Evolutionary conservation across 495 filamentous ascomycete species (phyloP).

Genomic region (Penicillium manginii): DNA sequence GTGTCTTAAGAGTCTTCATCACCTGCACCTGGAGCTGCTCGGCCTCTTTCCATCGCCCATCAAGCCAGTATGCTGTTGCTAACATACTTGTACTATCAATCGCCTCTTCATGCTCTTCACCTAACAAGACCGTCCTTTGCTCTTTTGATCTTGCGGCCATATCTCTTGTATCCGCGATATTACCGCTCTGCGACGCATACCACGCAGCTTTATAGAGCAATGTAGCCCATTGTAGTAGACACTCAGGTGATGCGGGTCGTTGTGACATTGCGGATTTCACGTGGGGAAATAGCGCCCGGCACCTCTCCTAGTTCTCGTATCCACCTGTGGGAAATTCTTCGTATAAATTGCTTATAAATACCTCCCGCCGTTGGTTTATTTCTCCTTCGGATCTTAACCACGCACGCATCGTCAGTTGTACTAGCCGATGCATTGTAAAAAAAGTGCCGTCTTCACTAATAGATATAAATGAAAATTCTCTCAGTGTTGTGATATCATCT

Average conservation of each 20-base stretch:
- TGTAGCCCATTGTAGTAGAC: slow-evolving; percentile 22
- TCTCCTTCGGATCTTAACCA: too few relatives aligned
- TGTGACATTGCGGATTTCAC: slow-evolving; percentile 21
- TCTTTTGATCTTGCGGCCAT: slow-evolving; percentile 1
- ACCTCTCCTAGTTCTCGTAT: slow-evolving; percentile 36
- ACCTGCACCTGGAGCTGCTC: too few relatives aligned
- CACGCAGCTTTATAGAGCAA: slow-evolving; percentile 19
- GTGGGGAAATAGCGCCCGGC: slow-evolving; percentile 33
- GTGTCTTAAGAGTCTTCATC: too few relatives aligned
- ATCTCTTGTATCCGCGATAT: neutral
- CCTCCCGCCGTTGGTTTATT: too few relatives aligned
- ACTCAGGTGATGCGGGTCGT: slow-evolving; percentile 12
- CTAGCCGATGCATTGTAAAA: too few relatives aligned
- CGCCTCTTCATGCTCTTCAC: neutral
- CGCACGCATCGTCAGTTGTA: too few relatives aligned
- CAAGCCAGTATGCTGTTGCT: slow-evolving; percentile 2
- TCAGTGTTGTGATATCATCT: too few relatives aligned
- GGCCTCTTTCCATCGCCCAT: too few relatives aligned
- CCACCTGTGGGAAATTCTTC: slow-evolving; percentile 42
- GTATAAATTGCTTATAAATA: slow-evolving; percentile 42
- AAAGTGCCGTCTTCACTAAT: too few relatives aligned
- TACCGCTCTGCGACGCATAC: neutral
- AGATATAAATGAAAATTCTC: too few relatives aligned
- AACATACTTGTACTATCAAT: neutral
- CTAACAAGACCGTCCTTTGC: neutral